phyloP scores from a whole-genome alignment of 176 grass and related monocot genomes.

The Hsuehochloa calcarea region DNA sequence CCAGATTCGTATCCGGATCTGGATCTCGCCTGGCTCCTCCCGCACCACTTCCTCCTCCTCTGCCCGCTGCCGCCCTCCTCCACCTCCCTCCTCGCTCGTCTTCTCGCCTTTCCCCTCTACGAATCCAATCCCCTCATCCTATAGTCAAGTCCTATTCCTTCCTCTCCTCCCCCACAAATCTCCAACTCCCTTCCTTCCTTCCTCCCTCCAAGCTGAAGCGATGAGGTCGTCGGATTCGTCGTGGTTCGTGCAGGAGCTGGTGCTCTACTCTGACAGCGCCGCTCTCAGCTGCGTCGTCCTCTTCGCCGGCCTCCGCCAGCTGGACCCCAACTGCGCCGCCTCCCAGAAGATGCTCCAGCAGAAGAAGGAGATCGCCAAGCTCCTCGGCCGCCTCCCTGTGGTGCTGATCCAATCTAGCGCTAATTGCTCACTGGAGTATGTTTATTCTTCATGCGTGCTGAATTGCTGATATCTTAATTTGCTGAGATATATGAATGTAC shows the following conservation, averaged over 20 bases:
- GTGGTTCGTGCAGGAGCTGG: conserved; percentile 82
- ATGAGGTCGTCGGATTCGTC: conserved; percentile 72
- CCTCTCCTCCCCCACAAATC: background rate
- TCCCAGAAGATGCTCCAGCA: conserved; percentile 85
- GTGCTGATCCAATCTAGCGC: background rate
- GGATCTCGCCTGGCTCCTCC: too few species aligned
- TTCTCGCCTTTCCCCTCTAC: too few species aligned
- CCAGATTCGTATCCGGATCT: too few species aligned
- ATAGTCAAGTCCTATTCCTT: background rate
- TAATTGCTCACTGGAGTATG: too few species aligned
- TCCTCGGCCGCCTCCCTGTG: conserved; percentile 79
- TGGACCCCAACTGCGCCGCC: conserved; percentile 85
- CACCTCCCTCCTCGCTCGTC: too few species aligned
- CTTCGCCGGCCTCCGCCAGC: conserved; percentile 89
- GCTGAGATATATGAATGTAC: too few species aligned
- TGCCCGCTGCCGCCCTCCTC: too few species aligned
- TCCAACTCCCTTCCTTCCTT: background rate
- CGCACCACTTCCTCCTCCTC: too few species aligned
- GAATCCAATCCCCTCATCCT: too few species aligned
- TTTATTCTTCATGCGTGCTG: too few species aligned
- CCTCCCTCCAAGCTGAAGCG: background rate
- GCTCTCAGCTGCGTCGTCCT: conserved; percentile 89
- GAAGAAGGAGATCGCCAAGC: conserved; percentile 99
- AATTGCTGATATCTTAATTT: background rate
- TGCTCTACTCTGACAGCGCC: conserved; percentile 91